Base-by-base conservation (phyloP, 768 basidiomycete genomes). In the Phlebiopsis gigantea region DNA sequence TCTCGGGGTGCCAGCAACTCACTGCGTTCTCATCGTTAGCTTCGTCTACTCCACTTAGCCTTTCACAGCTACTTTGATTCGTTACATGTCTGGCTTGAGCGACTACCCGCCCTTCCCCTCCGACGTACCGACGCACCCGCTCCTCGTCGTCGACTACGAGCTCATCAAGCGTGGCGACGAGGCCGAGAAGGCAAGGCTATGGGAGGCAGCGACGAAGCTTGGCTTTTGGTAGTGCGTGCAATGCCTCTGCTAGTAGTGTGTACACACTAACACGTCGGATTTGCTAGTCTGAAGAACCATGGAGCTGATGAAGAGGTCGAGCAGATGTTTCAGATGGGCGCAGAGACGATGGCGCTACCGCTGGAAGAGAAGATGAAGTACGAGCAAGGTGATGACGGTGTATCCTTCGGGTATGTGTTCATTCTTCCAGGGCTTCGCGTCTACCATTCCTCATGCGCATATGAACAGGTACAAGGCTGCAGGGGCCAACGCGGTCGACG, bases 141-240 rank as follows among this genome's bases (percentile, higher is more conserved):
- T 81, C 3, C 72, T 78, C 22, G 68, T 81, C 24, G 69, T 81
- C 39, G 80, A 81, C 63, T 79, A 69, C 54, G 63, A 59, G 6
- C 69, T 73, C 7, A 61, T 81, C 19, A 66, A 68, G 26, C 63
- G 61, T 0, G 66, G 75, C 0, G 70, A 79, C 28, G 21, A 63
- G 6, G 53, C 39, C 5, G 80, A 80, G 65, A 65, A 73, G 3
- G 70, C 76, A 17, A 70, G 62, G 52, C 70, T 81, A 14, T 80
- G 76, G 75, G 65, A 75, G n/a, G 79, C 79, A 0, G 77, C 77
- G 19, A 78, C 75, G 0, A 68, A 69, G n/a, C 68, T 80, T 5
- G 80, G 80, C 0, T 81, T 81, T 64, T 81, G 79, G 75, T 81
- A 80, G 76, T 79, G 61, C 59, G 77, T 75, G 48, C 34, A 2